These are phyloP conservation scores for Lentinula raphanica DNA, from an alignment of 768 basidiomycete species.

Conservation along the genomic window DNA sequence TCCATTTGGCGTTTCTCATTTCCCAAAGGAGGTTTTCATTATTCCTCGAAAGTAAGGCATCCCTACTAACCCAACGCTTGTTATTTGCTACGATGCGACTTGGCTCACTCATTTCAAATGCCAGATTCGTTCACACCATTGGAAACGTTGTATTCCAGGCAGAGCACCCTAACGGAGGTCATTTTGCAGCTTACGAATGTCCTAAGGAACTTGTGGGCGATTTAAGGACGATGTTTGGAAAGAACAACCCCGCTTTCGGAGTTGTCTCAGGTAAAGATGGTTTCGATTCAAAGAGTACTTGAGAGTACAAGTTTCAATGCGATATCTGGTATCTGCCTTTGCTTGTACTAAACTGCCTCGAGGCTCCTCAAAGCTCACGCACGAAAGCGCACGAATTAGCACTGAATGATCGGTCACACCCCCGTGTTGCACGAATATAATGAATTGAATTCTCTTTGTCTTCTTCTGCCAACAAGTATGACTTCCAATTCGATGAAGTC, in stretches of 20 bases:
- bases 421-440: no score
- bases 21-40: slow-evolving; percentile 41
- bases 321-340: no score
- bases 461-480: background rate
- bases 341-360: background rate
- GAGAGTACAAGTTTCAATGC: no score
- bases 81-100: background rate
- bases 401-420: no score
- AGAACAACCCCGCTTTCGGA: slow-evolving; percentile 26
- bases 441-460: no score
- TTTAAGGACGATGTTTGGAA: slow-evolving; percentile 34
- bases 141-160: slow-evolving; percentile 2
- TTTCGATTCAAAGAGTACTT: slow-evolving; percentile 11
- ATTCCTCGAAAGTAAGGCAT: slow-evolving; percentile 8
- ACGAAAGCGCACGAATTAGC: no score
- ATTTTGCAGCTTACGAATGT: slow-evolving; percentile 5
- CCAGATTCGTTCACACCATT: background rate
- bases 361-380: no score
- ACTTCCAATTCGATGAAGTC: background rate
- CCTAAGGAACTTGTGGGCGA: slow-evolving; percentile 26
- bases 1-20: slow-evolving; percentile 46
- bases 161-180: slow-evolving; percentile 1
- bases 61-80: background rate
- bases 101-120: background rate
- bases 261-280: slow-evolving; percentile 26